Evolutionary conservation across 2,329 filamentous ascomycete species (phyloP).

Genomic region (Arthrobotrys musiformis): DNA sequence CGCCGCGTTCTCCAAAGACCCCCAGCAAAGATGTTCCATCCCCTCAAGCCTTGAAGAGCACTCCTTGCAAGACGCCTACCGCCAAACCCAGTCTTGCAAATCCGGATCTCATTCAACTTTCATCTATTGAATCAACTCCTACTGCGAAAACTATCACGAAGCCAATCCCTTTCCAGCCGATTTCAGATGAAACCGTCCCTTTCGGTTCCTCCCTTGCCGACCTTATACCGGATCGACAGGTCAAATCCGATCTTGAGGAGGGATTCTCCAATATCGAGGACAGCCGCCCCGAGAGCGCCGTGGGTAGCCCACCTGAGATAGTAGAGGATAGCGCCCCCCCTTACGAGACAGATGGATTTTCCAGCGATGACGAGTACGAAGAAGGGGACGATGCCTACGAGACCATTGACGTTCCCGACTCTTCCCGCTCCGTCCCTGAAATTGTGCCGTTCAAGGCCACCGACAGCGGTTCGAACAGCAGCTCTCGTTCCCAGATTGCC

Average conservation of each 20-base stretch:
- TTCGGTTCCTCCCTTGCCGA: neutral
- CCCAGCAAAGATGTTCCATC: too few species aligned
- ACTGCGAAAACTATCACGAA: neutral
- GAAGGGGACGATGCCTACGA: neutral
- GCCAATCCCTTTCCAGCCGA: neutral
- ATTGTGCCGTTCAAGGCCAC: too few species aligned
- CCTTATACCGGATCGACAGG: neutral
- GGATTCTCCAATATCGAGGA: neutral
- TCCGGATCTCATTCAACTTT: neutral
- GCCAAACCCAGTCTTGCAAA: neutral
- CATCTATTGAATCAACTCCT: neutral
- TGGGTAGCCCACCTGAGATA: neutral
- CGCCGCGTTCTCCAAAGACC: neutral
- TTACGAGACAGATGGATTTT: neutral
- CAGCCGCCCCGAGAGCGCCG: neutral
- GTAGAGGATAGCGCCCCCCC: neutral
- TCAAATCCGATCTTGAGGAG: neutral
- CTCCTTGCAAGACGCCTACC: neutral
- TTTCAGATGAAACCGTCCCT: neutral
- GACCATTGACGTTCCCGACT: neutral
- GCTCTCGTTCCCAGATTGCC: too few species aligned
- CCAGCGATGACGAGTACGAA: neutral
- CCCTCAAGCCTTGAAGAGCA: neutral
- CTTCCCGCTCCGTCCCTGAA: neutral
- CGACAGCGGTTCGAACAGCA: too few species aligned